Percentiles rank a stretch among this genome's conserved stretches.
These are phyloP conservation scores for Litsea cubeba DNA, from an alignment of 164 flowering plant species.

Conservation along the genomic window DNA sequence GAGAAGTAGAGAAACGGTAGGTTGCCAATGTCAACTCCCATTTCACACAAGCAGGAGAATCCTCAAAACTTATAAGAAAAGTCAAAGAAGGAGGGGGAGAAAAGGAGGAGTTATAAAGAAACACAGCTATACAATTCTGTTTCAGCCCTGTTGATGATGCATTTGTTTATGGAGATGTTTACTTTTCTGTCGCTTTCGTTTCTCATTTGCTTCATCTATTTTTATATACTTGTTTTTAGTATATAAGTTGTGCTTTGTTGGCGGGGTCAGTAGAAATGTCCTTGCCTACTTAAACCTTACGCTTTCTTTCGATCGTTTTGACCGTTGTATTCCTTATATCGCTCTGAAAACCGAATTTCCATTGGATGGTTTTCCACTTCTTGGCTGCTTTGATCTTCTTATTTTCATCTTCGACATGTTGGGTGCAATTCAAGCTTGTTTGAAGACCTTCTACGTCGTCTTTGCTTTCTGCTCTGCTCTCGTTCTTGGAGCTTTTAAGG, in stretches of 20 bases:
- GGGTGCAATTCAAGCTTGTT: slow-evolving; percentile 19
- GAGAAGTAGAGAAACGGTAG: too few species aligned
- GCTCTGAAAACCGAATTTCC: background rate
- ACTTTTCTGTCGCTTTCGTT: background rate
- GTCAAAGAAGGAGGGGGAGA: background rate
- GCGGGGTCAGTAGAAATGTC: background rate
- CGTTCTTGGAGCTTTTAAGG: slow-evolving; percentile 75
- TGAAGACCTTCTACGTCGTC: slow-evolving; percentile 50
- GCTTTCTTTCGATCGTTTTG: background rate
- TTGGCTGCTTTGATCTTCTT: background rate
- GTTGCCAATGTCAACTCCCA: too few species aligned
- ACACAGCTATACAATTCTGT: background rate
- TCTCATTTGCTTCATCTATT: background rate
- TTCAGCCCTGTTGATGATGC: background rate
- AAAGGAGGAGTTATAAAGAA: background rate
- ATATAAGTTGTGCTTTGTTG: background rate
- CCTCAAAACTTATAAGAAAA: too few species aligned
- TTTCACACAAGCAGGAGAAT: too few species aligned
- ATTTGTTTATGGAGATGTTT: background rate
- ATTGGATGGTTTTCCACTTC: background rate
- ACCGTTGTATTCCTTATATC: background rate
- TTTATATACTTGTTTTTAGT: background rate
- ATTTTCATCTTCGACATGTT: slow-evolving; percentile 2
- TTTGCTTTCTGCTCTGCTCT: slow-evolving; percentile 71
- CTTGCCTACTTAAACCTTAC: background rate